Evolutionary conservation across 2,329 filamentous ascomycete species (phyloP).

Genomic region (Xylariaceae sp.): DNA sequence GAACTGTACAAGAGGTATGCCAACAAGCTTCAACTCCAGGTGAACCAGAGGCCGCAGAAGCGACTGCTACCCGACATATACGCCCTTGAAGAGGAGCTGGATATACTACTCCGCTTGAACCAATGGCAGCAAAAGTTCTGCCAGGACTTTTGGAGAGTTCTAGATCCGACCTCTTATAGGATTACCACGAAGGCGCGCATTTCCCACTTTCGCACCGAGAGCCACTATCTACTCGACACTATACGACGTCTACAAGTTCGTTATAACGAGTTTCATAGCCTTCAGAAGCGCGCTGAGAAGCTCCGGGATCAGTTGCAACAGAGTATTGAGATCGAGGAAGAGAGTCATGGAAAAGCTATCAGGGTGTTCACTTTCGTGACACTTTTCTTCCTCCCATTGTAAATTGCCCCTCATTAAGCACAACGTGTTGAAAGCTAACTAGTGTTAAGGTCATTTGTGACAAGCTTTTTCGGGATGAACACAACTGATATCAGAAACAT

Average conservation of each 20-base stretch:
- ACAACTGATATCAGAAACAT: slow-evolving; percentile 29
- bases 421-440: not conserved
- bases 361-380: slow-evolving; percentile 32
- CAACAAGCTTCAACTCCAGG: slow-evolving; percentile 18
- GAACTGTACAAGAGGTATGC: slow-evolving; percentile 16
- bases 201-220: slow-evolving; percentile 11
- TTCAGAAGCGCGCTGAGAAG: slow-evolving; percentile 6
- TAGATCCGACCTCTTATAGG: slow-evolving; percentile 20
- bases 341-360: slow-evolving; percentile 32
- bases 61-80: slow-evolving; percentile 20
- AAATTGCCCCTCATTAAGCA: too few species aligned
- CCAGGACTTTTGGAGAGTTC: slow-evolving; percentile 15
- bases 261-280: slow-evolving; percentile 2
- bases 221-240: slow-evolving; percentile 10
- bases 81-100: slow-evolving; percentile 22
- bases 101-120: slow-evolving; percentile 18
- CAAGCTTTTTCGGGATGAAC: slow-evolving; percentile 34
- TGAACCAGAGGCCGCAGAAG: slow-evolving; percentile 22
- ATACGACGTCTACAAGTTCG: slow-evolving; percentile 3
- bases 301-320: slow-evolving; percentile 23
- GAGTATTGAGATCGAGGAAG: slow-evolving; percentile 29
- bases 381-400: slow-evolving; percentile 30
- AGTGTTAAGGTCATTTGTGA: slow-evolving; percentile 28
- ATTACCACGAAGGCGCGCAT: slow-evolving; percentile 18
- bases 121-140: slow-evolving; percentile 25